phyloP scores from a whole-genome alignment of 2,329 filamentous ascomycete species.

The Colletotrichum sp. region DNA sequence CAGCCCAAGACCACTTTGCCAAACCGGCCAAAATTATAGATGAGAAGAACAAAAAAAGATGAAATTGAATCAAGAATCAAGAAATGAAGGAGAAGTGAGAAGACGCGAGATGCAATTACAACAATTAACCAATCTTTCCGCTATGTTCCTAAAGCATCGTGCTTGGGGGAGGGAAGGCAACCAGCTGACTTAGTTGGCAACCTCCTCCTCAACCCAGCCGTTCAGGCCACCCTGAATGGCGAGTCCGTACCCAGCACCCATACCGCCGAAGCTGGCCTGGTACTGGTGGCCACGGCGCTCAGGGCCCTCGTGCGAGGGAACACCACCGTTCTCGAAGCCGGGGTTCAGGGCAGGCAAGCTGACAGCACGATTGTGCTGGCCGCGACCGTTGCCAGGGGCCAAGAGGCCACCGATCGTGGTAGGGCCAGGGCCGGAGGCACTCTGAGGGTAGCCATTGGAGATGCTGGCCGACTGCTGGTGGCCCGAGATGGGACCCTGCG shows the following conservation, averaged over 20 bases:
- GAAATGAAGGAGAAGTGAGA: slow-evolving; percentile 17
- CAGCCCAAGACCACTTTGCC: slow-evolving; percentile 12
- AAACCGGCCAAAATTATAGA: slow-evolving; percentile 22
- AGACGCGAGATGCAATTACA: slow-evolving; percentile 42
- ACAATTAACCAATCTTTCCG: slow-evolving; percentile 44
- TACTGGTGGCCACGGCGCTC: slow-evolving; percentile 71
- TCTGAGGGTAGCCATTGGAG: slow-evolving; percentile 66
- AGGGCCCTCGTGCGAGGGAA: slow-evolving; percentile 48
- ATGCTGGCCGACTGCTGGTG: slow-evolving; percentile 72
- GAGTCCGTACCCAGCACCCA: slow-evolving; percentile 64
- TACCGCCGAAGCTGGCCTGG: slow-evolving; percentile 66
- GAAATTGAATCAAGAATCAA: slow-evolving; percentile 22
- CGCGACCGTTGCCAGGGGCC: slow-evolving; percentile 68
- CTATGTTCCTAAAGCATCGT: slow-evolving; percentile 10
- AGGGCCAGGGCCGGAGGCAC: slow-evolving; percentile 57
- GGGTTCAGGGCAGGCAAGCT: slow-evolving; percentile 79
- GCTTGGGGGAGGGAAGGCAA: background rate
- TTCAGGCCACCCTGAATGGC: slow-evolving; percentile 69
- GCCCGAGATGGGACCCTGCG: slow-evolving; percentile 64
- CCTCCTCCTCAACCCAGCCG: slow-evolving; percentile 72
- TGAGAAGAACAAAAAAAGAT: slow-evolving; percentile 17
- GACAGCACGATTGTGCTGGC: slow-evolving; percentile 79
- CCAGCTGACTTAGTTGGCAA: slow-evolving; percentile 54
- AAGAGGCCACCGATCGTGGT: slow-evolving; percentile 80
- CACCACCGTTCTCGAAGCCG: slow-evolving; percentile 65